Conservation (phyloP, 2,329 filamentous ascomycete genomes). For the Calcarisporium arbuscula region DNA sequence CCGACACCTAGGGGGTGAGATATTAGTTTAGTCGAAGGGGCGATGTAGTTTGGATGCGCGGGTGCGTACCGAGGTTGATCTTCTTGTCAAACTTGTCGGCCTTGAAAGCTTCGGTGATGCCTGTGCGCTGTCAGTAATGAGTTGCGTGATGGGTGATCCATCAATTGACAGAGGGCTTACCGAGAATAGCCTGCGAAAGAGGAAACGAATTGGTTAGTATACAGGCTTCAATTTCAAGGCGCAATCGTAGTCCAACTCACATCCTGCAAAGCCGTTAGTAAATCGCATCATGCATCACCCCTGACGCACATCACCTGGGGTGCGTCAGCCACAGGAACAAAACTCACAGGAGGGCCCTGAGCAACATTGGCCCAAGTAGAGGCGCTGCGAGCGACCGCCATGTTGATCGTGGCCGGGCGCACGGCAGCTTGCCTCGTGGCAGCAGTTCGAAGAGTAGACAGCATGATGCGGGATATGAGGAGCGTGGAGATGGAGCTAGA, state of each 20-base stretch:
- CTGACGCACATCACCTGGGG: too few species aligned
- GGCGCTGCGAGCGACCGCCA: slow-evolving; percentile 46
- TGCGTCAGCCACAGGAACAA: background rate
- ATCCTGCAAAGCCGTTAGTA: slow-evolving; percentile 25
- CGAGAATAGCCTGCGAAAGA: slow-evolving; percentile 61
- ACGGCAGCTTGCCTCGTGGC: slow-evolving; percentile 42
- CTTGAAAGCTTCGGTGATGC: slow-evolving; percentile 98
- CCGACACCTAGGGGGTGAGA: slow-evolving; percentile 63
- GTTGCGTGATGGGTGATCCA: background rate
- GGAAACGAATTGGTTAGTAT: slow-evolving; percentile 7
- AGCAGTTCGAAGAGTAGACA: slow-evolving; percentile 49
- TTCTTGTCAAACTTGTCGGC: slow-evolving; percentile 89
- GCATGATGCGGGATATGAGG: slow-evolving; percentile 35
- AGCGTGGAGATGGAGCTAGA: slow-evolving; percentile 7
- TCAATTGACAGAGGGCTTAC: slow-evolving; percentile 37
- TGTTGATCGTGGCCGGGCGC: slow-evolving; percentile 32
- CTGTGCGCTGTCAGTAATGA: slow-evolving; percentile 30
- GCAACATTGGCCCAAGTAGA: slow-evolving; percentile 89
- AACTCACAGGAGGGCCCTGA: slow-evolving; percentile 86
- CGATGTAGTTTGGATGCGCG: slow-evolving; percentile 1
- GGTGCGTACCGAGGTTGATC: slow-evolving; percentile 81
- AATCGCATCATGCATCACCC: too few species aligned
- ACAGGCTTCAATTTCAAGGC: background rate
- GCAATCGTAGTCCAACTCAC: slow-evolving; percentile 21
- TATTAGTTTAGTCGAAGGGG: slow-evolving; percentile 8